Evolutionary conservation across 2,329 filamentous ascomycete species (phyloP).

Genomic region (Ophiocordyceps robertsii): DNA sequence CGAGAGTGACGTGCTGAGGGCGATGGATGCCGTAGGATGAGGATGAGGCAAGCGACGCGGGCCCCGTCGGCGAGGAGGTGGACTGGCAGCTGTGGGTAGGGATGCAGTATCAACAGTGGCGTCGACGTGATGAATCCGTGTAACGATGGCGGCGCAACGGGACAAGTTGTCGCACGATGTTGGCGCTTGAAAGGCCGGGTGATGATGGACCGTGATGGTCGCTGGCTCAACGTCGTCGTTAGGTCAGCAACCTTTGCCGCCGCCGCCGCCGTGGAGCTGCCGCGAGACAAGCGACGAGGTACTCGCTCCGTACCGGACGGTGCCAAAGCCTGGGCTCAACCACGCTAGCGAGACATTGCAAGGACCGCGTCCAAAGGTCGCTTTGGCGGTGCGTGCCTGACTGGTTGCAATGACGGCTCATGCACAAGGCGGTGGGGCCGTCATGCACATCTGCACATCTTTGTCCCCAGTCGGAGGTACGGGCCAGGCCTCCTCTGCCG

Average conservation of each 20-base stretch:
- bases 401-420: not conserved
- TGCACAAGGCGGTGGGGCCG: not conserved
- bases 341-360: not conserved
- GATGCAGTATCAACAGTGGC: no score
- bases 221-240: not conserved
- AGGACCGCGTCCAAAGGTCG: not conserved
- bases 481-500: no score
- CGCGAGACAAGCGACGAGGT: not conserved
- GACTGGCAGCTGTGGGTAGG: no score
- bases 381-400: not conserved
- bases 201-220: no score
- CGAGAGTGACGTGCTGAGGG: constrained; percentile 1
- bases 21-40: not conserved
- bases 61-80: no score
- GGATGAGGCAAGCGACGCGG: not conserved
- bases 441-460: not conserved
- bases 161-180: no score
- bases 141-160: not conserved
- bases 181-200: no score
- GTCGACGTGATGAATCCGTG: not conserved
- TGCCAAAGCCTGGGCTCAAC: not conserved
- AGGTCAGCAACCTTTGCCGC: not conserved
- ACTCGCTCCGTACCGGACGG: not conserved
- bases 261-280: not conserved
- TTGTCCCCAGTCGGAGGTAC: no score